Percentiles rank a stretch among this genome's conserved stretches.
Evolutionary conservation across 1,139 yeast genomes (phyloP).

Genomic region (Taiozyma sp.): DNA sequence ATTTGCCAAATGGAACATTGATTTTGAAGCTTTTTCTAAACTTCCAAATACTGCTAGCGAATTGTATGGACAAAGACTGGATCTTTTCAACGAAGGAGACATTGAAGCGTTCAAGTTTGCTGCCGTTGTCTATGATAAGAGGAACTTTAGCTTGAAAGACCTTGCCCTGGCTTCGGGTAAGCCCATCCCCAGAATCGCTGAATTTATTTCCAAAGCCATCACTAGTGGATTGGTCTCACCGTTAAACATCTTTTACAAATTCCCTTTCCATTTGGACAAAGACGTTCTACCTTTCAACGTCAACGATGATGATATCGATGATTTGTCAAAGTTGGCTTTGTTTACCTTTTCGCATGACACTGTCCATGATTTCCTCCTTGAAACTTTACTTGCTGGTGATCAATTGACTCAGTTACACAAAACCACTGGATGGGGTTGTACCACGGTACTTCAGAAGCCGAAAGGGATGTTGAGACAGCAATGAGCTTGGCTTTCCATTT

Average conservation of each 20-base stretch:
- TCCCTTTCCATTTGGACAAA: conserved; percentile 39
- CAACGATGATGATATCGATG: conserved; percentile 32
- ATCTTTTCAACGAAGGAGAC: conserved; percentile 7
- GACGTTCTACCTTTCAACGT: conserved; percentile 34
- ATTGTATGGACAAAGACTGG: conserved; percentile 6
- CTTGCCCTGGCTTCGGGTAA: conserved; percentile 35
- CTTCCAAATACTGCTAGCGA: conserved; percentile 3
- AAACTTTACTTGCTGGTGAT: conserved; percentile 20
- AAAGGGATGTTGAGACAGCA: conserved; percentile 5
- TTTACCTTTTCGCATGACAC: conserved; percentile 34
- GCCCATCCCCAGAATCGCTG: conserved; percentile 21
- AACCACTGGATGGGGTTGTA: conserved; percentile 39
- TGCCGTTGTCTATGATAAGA: conserved; percentile 38
- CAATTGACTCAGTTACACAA: conserved; percentile 35
- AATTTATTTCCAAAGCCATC: conserved; percentile 33
- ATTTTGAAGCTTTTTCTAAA: conserved; percentile 15
- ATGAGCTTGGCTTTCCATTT: conserved; percentile 16
- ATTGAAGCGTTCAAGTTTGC: conserved; percentile 36
- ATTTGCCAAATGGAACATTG: conserved; percentile 22
- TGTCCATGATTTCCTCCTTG: conserved; percentile 26
- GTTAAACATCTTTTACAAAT: conserved; percentile 39
- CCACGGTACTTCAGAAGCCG: conserved; percentile 12
- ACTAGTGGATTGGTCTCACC: conserved; percentile 35
- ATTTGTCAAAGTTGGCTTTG: conserved; percentile 35
- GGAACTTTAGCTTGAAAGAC: conserved; percentile 38